Conservation (phyloP, 495 filamentous ascomycete genomes). For the Chaetomium tenue region DNA sequence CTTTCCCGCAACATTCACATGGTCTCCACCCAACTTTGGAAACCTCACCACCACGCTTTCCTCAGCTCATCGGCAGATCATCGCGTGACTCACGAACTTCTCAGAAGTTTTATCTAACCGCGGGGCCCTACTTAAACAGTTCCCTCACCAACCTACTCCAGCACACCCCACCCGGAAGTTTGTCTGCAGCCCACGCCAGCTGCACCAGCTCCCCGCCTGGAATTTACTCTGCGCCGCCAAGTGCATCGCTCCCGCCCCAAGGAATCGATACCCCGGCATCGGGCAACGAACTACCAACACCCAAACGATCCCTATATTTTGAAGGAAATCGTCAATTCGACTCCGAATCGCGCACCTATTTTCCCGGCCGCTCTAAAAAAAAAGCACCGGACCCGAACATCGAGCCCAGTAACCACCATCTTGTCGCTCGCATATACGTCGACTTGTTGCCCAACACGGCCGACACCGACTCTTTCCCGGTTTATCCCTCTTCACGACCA, state of each 20-base stretch:
- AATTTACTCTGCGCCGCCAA: conserved; percentile 29
- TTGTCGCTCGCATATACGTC: conserved; percentile 21
- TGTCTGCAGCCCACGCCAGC: conserved; percentile 25
- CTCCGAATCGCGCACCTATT: conserved; percentile 12
- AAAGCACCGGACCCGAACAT: conserved; percentile 18
- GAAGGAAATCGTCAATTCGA: conserved; percentile 21
- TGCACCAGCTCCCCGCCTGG: conserved; percentile 27
- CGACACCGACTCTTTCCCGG: conserved; percentile 31
- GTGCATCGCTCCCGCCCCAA: conserved; percentile 29
- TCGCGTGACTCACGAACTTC: conserved; percentile 14
- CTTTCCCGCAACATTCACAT: conserved; percentile 10
- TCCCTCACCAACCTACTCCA: conserved; percentile 14
- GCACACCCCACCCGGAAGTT: background rate
- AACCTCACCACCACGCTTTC: conserved; percentile 10
- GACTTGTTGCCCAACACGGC: conserved; percentile 53
- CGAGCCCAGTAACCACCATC: conserved; percentile 20
- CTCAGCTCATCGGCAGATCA: conserved; percentile 18
- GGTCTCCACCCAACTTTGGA: conserved; percentile 21
- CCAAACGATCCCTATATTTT: conserved; percentile 15
- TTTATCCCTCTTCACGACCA: conserved; percentile 33
- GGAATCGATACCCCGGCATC: conserved; percentile 22
- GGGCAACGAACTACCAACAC: conserved; percentile 23
- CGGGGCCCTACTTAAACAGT: conserved; percentile 12
- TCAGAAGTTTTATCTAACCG: conserved; percentile 22
- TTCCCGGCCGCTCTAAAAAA: conserved; percentile 10